Base-by-base conservation (phyloP, 192 early-diverging fungal genomes). In the Paraglomus occultum region DNA sequence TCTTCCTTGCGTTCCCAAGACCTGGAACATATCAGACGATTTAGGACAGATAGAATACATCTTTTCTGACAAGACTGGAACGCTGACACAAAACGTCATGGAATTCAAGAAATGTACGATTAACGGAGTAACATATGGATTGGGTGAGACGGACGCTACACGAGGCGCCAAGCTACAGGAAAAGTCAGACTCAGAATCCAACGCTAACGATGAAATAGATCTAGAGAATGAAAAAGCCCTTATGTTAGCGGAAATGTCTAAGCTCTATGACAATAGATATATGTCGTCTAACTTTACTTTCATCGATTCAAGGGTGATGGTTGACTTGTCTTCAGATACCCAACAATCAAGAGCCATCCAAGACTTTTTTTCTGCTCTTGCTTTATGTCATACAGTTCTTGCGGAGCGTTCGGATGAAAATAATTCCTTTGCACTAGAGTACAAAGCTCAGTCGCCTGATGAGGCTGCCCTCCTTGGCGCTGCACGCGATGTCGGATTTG, bases 1-100 rank as follows among this genome's bases (percentile, higher is more conserved):
- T 69, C 82, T 86, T 31, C 85, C 91, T 7, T 95, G 94, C 80
- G 81, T 89, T 14, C 91, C 94, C 10, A 85, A 88, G 45, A 85
- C 89, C n/a, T 97, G 94, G 95, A 94, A 90, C 64, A 82, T 94
- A 49, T 88, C 92, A 23, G 93, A 98, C 67, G 95, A 98, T 75
- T 77, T 98, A 9, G 95, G 95, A 8, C 92, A 96, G 74, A 93
- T 99, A 42, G 92, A 96, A 75, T 97, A 97, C 79, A 86, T 97
- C 11, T 97, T 99, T 72, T 92, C 91, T 22, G 97, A 99, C 80
- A 99, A 99, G 63, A 99, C 97, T 0, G 95, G 97, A 8, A 99
- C 97, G 2, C 76, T 99, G 48, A 99, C 97, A 0, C 90, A 93
- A 71, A 99, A 99, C 73, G 87, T 95, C 8, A 99, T 99, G 96